Evolutionary conservation across 208 protist genomes (phyloP), one percentile per base, ranked within the genome.

Genomic region (Wallacemonas sp.): DNA sequence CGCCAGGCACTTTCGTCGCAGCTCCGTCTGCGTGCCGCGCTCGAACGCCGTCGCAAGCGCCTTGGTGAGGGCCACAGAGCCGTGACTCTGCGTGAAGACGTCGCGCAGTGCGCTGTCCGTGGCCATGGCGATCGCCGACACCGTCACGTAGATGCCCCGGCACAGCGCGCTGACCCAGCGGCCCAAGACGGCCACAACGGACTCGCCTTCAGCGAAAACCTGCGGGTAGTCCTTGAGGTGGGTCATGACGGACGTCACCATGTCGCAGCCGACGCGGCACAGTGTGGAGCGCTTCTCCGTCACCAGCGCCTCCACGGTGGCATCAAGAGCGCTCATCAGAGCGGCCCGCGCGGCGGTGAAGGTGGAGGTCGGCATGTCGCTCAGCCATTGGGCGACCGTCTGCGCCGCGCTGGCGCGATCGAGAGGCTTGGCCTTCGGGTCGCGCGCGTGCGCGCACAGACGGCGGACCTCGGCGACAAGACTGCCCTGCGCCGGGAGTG

Each of bases 131-230:
- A 96, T 96, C 42, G 88, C 82, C 4, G 82, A 57, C 2, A 96
- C 83, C 1, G 91, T 96, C n/a, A 96, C 91, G 61, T 83, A 89
- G 18, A 87, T 77, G 23, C 88, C 80, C 32, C 81, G 78, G 39
- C 82, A 50, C 36, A 96, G 74, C 8, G 79, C 67, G 7, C 67
- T 23, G 42, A 73, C 77, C 87, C 88, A 94, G 20, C 70, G 61
- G 18, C 50, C 23, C 12, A 92, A 45, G 2, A 77, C 76, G 10
- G 44, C 46, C 2, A 42, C 65, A 23, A 82, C 62, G 38, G 69
- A 39, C 10, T 65, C 71, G 38, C 49, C 46, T 26, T 72, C 74
- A 5, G 67, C 32, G 48, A 87, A 79, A n/a, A 72, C 45, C 23
- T 67, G 71, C 0, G 78, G 65, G 64, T 70, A 61, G 11, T 68